A percentile compares a stretch with the other conserved stretches of the same genome.
Evolutionary conservation across 2,329 filamentous ascomycete species (phyloP).

Genomic region (Fusarium tricinctum): DNA sequence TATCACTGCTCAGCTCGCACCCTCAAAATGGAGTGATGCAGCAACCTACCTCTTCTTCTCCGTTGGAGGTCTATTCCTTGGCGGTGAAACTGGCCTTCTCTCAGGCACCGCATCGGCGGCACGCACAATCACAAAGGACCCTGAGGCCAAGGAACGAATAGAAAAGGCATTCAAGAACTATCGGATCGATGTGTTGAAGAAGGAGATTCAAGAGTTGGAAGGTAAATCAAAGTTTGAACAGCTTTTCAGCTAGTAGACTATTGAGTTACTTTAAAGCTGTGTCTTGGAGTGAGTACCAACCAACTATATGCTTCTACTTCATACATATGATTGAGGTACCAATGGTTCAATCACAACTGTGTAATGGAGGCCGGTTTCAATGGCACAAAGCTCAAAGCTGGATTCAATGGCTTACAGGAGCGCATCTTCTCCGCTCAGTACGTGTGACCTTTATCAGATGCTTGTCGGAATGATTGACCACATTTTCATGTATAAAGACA

Average conservation of each 20-base stretch:
- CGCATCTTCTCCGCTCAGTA: too few relatives aligned
- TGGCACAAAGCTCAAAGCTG: too few relatives aligned
- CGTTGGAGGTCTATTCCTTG: not conserved
- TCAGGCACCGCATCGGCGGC: not conserved
- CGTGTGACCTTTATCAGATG: too few relatives aligned
- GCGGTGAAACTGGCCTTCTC: slow-evolving; percentile 3
- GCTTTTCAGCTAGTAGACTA: not conserved
- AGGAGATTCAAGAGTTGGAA: slow-evolving; percentile 7
- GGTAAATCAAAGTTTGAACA: slow-evolving; percentile 3
- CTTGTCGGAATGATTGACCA: too few relatives aligned
- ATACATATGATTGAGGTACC: too few relatives aligned
- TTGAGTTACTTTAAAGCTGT: not conserved
- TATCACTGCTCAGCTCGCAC: not conserved
- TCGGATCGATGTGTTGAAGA: slow-evolving; percentile 13
- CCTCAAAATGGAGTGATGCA: slow-evolving; percentile 6
- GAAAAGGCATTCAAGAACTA: slow-evolving; percentile 11
- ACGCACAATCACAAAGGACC: slow-evolving; percentile 8
- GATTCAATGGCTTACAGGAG: too few relatives aligned
- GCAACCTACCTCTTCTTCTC: slow-evolving; percentile 15
- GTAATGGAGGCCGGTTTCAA: too few relatives aligned
- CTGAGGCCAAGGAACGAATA: not conserved
- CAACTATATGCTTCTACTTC: too few relatives aligned
- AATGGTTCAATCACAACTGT: too few relatives aligned
- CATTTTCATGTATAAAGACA: too few relatives aligned
- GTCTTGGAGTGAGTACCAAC: too few relatives aligned